Percentiles rank a stretch among this genome's conserved stretches.
phyloP scores from a whole-genome alignment of 192 early-diverging fungal species.

The Dissophora globulifera region DNA sequence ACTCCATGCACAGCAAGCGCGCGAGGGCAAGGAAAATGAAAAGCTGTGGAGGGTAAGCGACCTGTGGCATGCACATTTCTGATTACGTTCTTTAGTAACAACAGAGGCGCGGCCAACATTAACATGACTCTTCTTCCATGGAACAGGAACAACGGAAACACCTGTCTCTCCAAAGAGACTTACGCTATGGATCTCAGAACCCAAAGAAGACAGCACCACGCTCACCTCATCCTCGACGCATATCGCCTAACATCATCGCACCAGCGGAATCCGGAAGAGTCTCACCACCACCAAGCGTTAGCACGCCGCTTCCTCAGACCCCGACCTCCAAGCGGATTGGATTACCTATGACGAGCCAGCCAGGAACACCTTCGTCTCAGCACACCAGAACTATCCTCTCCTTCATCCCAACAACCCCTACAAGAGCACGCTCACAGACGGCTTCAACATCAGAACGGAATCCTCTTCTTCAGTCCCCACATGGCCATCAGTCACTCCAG shows the following conservation, averaged over 20 bases:
- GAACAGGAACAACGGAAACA: slow-evolving; percentile 21
- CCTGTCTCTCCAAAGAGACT: slow-evolving; percentile 8
- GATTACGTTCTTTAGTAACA: no score
- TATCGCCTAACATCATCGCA: slow-evolving; percentile 6
- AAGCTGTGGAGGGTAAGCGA: slow-evolving; percentile 27
- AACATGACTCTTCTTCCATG: no score
- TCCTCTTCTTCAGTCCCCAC: slow-evolving; percentile 22
- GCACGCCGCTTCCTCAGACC: slow-evolving; percentile 24
- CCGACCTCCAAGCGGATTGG: slow-evolving; percentile 33
- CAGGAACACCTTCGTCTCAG: slow-evolving; percentile 35
- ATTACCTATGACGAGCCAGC: slow-evolving; percentile 3
- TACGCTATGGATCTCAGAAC: slow-evolving; percentile 41
- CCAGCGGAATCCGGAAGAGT: slow-evolving; percentile 5
- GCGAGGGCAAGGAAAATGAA: slow-evolving; percentile 43
- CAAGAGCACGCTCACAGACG: slow-evolving; percentile 21
- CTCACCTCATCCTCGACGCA: slow-evolving; percentile 38
- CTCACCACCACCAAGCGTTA: slow-evolving; percentile 7
- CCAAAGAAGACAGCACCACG: slow-evolving; percentile 20
- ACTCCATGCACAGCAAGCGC: slow-evolving; percentile 22
- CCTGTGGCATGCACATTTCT: background rate
- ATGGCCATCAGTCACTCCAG: slow-evolving; percentile 6
- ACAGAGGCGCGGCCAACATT: no score
- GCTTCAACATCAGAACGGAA: background rate
- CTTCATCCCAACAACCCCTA: slow-evolving; percentile 31
- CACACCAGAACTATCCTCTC: slow-evolving; percentile 20